These are phyloP conservation scores for Podosphaera leucotricha DNA, from an alignment of 2,329 filamentous ascomycete genomes.

Conservation along the genomic window DNA sequence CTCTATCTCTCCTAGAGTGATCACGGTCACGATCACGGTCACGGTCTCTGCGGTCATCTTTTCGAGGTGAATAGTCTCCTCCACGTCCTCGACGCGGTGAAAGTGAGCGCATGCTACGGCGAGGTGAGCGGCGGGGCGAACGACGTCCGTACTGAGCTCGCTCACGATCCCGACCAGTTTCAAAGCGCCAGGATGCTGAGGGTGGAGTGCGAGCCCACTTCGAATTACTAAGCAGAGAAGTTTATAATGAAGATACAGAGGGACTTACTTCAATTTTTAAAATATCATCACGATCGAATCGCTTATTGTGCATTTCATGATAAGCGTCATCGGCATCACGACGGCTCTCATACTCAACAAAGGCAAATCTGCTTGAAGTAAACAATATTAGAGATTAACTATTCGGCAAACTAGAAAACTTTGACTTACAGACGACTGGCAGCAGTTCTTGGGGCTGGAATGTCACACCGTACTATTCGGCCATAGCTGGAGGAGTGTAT, in stretches of 20 bases:
- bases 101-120: conserved; percentile 46
- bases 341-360: conserved; percentile 96
- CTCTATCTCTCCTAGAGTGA: conserved; percentile 44
- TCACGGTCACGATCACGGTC: conserved; percentile 62
- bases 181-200: conserved; percentile 95
- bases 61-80: conserved; percentile 61
- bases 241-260: not conserved
- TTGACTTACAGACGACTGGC: conserved; percentile 76
- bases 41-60: conserved; percentile 64
- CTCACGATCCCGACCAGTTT: conserved; percentile 62
- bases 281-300: conserved; percentile 81
- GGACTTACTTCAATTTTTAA: conserved; percentile 80
- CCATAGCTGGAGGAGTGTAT: conserved; percentile 46
- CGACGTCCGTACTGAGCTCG: conserved; percentile 6
- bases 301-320: conserved; percentile 99
- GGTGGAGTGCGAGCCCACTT: conserved; percentile 97
- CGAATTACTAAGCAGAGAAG: conserved; percentile 1
- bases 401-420: conserved; percentile 2
- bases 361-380: conserved; percentile 50
- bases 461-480: conserved; percentile 92
- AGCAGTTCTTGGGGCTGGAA: conserved; percentile 82
- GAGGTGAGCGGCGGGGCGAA: conserved; percentile 27
- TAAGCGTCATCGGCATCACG: conserved; percentile 97
- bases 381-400: conserved; percentile 14
- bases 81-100: conserved; percentile 52